phyloP scores from a whole-genome alignment of 1,139 yeast genomes.

The Blastobotrys serpentis region DNA sequence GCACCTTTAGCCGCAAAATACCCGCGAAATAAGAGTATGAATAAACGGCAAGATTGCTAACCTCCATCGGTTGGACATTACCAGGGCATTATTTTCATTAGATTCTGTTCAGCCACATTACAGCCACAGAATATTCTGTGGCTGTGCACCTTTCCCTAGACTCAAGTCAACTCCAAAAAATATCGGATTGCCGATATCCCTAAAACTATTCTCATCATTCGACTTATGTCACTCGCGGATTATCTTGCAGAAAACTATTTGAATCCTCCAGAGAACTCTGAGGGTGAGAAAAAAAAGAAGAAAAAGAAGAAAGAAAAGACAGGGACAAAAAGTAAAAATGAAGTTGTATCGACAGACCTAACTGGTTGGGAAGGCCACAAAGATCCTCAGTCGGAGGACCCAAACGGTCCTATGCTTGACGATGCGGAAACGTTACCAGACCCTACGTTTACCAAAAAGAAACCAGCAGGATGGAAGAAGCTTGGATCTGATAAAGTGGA shows the following conservation, averaged over 20 bases:
- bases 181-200: too few relatives aligned
- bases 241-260: constrained; percentile 52
- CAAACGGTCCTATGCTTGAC: constrained; percentile 9
- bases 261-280: constrained; percentile 20
- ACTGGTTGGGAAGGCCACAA: constrained; percentile 24
- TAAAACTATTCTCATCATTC: neutral
- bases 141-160: too few relatives aligned
- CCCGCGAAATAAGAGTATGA: too few relatives aligned
- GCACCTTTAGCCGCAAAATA: too few relatives aligned
- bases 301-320: constrained; percentile 30
- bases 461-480: constrained; percentile 23
- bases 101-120: too few relatives aligned
- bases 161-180: too few relatives aligned
- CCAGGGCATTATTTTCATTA: too few relatives aligned
- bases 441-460: constrained; percentile 11
- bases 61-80: too few relatives aligned
- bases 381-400: constrained; percentile 18
- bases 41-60: too few relatives aligned
- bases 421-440: neutral
- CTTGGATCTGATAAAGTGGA: constrained; percentile 12
- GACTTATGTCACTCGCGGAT: constrained; percentile 50
- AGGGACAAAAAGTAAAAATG: constrained; percentile 10
- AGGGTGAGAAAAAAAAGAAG: constrained; percentile 27
- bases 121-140: neutral
- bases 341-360: constrained; percentile 31